These are phyloP conservation scores for Byssoonygena ceratinophila DNA, from an alignment of 2,329 filamentous ascomycete species.

Conservation along the genomic window DNA sequence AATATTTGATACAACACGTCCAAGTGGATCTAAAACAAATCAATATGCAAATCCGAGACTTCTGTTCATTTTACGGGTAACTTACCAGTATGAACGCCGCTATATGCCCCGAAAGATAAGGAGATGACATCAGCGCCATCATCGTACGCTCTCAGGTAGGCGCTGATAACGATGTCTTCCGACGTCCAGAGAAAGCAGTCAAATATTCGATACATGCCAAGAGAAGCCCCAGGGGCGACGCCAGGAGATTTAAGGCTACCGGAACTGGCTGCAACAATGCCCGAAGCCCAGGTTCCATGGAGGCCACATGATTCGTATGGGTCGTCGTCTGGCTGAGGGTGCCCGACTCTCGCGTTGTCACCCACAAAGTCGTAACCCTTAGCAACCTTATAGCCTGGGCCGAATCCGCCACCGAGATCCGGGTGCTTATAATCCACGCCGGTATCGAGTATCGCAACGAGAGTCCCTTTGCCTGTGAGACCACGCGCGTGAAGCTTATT, in stretches of 20 bases:
- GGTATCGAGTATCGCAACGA: constrained; percentile 21
- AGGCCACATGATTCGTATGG: constrained; percentile 48
- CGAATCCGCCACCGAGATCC: constrained; percentile 55
- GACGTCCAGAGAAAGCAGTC: constrained; percentile 43
- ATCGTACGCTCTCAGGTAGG: constrained; percentile 51
- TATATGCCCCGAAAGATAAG: constrained; percentile 26
- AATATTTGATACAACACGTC: constrained; percentile 8
- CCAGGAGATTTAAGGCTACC: constrained; percentile 48
- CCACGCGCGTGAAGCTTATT: constrained; percentile 13
- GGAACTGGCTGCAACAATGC: constrained; percentile 51
- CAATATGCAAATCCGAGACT: neutral
- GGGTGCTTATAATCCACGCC: constrained; percentile 53
- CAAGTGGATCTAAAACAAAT: constrained; percentile 8
- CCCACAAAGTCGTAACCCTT: constrained; percentile 51
- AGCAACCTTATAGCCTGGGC: constrained; percentile 47
- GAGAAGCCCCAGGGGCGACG: constrained; percentile 45
- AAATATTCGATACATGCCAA: constrained; percentile 50
- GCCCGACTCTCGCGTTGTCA: constrained; percentile 33
- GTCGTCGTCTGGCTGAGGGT: constrained; percentile 39
- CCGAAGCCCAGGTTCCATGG: constrained; percentile 53
- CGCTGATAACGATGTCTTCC: constrained; percentile 50
- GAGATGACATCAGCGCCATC: constrained; percentile 40
- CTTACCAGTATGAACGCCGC: constrained; percentile 25
- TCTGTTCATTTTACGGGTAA: neutral
- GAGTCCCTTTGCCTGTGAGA: constrained; percentile 8